Percentiles rank a stretch among this genome's conserved stretches.
These are phyloP conservation scores for Fragaria nilgerrensis DNA, from an alignment of 306 rosid species.

Conservation along the genomic window DNA sequence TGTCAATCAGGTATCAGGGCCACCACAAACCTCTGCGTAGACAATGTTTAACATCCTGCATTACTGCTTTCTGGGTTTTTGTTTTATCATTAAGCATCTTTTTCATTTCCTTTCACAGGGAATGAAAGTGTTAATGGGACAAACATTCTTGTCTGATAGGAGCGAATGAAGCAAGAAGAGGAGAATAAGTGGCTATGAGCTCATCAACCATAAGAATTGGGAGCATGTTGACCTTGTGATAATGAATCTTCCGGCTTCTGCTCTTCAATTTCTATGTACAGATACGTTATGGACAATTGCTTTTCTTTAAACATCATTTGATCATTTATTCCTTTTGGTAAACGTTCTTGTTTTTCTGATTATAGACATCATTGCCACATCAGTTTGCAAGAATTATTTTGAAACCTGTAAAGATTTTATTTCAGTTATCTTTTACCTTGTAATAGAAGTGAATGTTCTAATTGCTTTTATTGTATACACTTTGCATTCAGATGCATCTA, in stretches of 20 bases:
- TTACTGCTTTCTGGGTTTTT: background rate
- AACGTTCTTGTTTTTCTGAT: background rate
- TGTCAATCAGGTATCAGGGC: constrained; percentile 58
- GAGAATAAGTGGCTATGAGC: constrained; percentile 54
- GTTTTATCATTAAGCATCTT: background rate
- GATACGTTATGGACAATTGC: background rate
- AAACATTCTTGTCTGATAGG: constrained; percentile 35
- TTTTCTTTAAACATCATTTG: background rate
- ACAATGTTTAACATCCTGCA: background rate
- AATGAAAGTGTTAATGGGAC: constrained; percentile 34
- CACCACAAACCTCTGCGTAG: constrained; percentile 13
- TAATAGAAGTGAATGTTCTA: background rate
- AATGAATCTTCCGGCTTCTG: constrained; percentile 95
- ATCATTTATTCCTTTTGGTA: background rate
- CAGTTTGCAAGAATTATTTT: background rate
- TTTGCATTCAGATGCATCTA: constrained; percentile 63
- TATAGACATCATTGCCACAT: background rate
- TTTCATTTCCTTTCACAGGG: constrained; percentile 37
- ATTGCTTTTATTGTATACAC: constrained; percentile 17
- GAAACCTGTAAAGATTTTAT: background rate
- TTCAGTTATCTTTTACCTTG: background rate
- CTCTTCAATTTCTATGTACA: constrained; percentile 80
- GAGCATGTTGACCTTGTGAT: constrained; percentile 84
- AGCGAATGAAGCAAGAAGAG: constrained; percentile 54
- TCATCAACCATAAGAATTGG: constrained; percentile 51